Percentiles rank a stretch among this genome's conserved stretches.
Evolutionary conservation across 768 basidiomycete species (phyloP).

Genomic region (Nidularia pulvinata): DNA sequence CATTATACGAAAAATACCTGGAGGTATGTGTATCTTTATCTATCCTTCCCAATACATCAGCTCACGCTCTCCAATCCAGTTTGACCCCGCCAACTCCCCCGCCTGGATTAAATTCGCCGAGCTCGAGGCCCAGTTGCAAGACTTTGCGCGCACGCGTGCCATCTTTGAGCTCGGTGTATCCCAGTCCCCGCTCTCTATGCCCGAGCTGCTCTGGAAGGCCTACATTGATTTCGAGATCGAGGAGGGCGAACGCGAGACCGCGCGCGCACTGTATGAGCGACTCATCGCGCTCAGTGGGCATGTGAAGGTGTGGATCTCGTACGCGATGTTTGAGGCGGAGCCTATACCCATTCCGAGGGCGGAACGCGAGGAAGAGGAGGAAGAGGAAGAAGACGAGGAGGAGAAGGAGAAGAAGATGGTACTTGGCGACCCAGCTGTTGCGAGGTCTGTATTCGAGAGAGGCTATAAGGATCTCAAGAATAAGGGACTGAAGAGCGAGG

Average conservation of each 20-base stretch:
- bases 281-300: slow-evolving; percentile 86
- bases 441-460: slow-evolving; percentile 81
- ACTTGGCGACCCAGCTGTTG: slow-evolving; percentile 68
- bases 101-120: slow-evolving; percentile 98
- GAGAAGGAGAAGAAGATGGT: slow-evolving; percentile 64
- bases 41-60: too few species aligned
- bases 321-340: slow-evolving; percentile 89
- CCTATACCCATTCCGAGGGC: slow-evolving; percentile 65
- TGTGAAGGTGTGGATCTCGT: slow-evolving; percentile 97
- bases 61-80: slow-evolving; percentile 38
- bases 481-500: slow-evolving; percentile 87
- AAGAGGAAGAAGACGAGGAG: slow-evolving; percentile 59
- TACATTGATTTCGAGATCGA: slow-evolving; percentile 97
- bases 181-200: slow-evolving; percentile 89
- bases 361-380: slow-evolving; percentile 72
- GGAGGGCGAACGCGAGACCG: slow-evolving; percentile 87
- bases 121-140: slow-evolving; percentile 85
- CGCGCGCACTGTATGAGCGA: slow-evolving; percentile 87
- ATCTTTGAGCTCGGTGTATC: slow-evolving; percentile 92
- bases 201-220: slow-evolving; percentile 92
- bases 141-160: slow-evolving; percentile 85
- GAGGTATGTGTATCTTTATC: slow-evolving; percentile 47
- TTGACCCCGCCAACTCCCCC: slow-evolving; percentile 86
- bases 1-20: slow-evolving; percentile 91
- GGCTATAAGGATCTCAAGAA: slow-evolving; percentile 87